Base-by-base conservation (phyloP, 441 rosid species). In the Gossypium gossypioides region DNA sequence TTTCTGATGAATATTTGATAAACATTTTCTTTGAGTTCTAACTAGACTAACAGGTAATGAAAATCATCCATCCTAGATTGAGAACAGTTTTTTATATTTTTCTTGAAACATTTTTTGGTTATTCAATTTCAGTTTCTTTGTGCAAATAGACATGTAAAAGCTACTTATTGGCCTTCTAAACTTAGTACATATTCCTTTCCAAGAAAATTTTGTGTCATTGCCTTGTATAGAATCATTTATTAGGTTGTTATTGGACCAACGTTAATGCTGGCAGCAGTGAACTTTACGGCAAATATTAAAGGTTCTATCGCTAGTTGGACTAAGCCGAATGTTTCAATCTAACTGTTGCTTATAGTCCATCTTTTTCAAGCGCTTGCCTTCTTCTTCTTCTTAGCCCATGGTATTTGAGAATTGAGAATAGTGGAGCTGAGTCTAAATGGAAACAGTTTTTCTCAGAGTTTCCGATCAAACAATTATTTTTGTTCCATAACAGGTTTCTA, bases 151-250 rank as follows among this genome's bases (percentile, higher is more conserved):
- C 68, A 37, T 1, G 50, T 40, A 18, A 12, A 63, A 63, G 16
- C 19, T 19, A 40, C 29, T 44, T 55, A 22, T 66, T 32, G 32
- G 54, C 21, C 21, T 16, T 16, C 16, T 10, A 22, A 66, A 65
- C n/a, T 24, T n/a, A 59, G 46, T 51, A 68, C 55, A 4, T 44
- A 18, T 67, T 24, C 51, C 34, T 27, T 67, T 25, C 19, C 25
- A 50, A n/a, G 3, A 48, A 21, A 46, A 13, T 48, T 29, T 25
- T 18, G 4, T 25, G 57, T 12, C 42, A 48, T 25, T 24, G 13
- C 71, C 64, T 70, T 56, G 50, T 40, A 24, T 51, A 65, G 56
- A 50, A 5, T 76, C 52, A 51, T 2, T 51, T 24, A 50, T 68
- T 42, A 15, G 69, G 32, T n/a, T 64, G 44, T 13, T 44, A 21